Base-by-base conservation (phyloP, 345 rosid genomes). In the Salix arbutifolia region DNA sequence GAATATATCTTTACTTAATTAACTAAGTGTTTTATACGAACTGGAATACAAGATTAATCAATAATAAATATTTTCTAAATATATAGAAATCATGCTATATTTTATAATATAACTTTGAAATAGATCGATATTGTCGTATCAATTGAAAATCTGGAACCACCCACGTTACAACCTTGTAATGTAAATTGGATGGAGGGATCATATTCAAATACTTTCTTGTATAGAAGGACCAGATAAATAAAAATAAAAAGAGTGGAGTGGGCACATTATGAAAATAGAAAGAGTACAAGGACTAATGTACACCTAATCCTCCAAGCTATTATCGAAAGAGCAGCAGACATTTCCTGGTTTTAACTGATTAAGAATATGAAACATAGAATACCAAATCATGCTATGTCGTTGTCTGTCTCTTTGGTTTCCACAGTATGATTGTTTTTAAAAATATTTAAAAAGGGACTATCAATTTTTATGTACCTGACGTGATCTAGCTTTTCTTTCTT, bases 331-430 rank as follows among this genome's bases (percentile, higher is more conserved):
- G 25, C 53, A 31, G 65, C 80, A 76, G 74, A 61, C 83, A 71
- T 76, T 72, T 76, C 53, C 74, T 76, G 69, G 65, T 76, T 50
- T 72, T 68, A 50, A 60, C 77, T 72, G 70, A 46, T 56, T 33
- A 1, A 28, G 44, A 21, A 26, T 38, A 38, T 7, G 44, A 48
- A 72, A 46, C 6, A 19, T 30, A 19, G 28, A n/a, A n/a, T 38
- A 26, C 53, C 18, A 14, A 66, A 42, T 6, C 16, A 38, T 61
- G 70, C 9, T 17, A 38, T 61, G 71, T 65, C 65, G 65, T 71
- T 75, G 50, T 70, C 70, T 71, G 31, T 52, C 50, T 30, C 31
- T 58, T 31, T 40, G 66, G 31, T 69, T 53, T 74, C 18, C 19
- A n/a, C 69, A 64, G 18, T 58, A 62, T 40, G 60, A 6, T 12